phyloP scores from a whole-genome alignment of 2,329 filamentous ascomycete genomes.

The Cadophora sp. region DNA sequence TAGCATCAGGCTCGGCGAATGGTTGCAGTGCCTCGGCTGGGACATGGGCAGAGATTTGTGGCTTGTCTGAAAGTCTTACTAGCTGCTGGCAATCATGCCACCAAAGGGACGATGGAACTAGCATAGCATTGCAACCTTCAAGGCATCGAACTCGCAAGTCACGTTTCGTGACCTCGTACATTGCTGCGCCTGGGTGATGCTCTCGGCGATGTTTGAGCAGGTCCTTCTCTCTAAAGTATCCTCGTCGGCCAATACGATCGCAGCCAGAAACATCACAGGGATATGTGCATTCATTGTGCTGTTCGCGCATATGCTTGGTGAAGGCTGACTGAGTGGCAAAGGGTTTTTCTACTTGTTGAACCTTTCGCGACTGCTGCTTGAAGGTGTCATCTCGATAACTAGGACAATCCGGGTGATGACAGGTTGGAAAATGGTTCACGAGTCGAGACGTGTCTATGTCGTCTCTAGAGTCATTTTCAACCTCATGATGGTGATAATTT shows the following conservation, averaged over 20 bases:
- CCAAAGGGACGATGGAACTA: too few relatives aligned
- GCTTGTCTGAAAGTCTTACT: too few relatives aligned
- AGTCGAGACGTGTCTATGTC: background rate
- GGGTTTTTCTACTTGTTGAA: conserved; percentile 15
- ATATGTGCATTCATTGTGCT: conserved; percentile 45
- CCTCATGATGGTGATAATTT: conserved; percentile 46
- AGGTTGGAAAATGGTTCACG: conserved; percentile 21
- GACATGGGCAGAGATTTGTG: too few relatives aligned
- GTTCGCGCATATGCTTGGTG: conserved; percentile 47
- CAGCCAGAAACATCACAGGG: conserved; percentile 45
- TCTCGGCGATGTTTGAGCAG: conserved; percentile 12
- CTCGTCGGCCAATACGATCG: conserved; percentile 27
- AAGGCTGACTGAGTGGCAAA: conserved; percentile 40
- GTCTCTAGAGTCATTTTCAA: background rate
- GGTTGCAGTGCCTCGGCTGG: too few relatives aligned
- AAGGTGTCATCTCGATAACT: conserved; percentile 19
- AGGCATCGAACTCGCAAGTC: too few relatives aligned
- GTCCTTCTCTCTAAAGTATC: conserved; percentile 36
- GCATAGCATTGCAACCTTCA: too few relatives aligned
- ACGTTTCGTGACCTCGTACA: background rate
- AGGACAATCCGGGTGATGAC: conserved; percentile 15
- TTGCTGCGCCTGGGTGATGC: background rate
- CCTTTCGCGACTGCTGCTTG: background rate
- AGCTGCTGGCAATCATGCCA: too few relatives aligned
- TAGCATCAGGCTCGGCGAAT: too few relatives aligned